These are phyloP conservation scores for Silene uniflora DNA, from an alignment of 148 eudicot species.

Conservation along the genomic window DNA sequence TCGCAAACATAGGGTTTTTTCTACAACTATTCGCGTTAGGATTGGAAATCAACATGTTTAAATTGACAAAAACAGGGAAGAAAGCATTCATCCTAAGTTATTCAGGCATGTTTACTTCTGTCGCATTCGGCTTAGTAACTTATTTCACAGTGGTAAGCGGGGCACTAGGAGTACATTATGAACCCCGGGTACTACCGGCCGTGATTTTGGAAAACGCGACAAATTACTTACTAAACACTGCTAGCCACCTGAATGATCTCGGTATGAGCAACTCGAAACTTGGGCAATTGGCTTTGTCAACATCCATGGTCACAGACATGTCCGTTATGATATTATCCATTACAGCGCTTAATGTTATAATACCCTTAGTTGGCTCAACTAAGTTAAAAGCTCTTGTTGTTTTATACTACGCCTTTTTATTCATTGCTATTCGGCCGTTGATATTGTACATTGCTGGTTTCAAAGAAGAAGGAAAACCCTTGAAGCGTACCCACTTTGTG, in stretches of 20 bases:
- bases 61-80: constrained; percentile 5
- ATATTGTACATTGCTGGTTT: neutral
- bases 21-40: constrained; percentile 18
- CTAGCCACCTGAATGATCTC: constrained; percentile 22
- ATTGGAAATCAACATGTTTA: constrained; percentile 5
- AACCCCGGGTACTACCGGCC: neutral
- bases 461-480: constrained; percentile 19
- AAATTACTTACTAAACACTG: constrained; percentile 18
- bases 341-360: neutral
- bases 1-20: constrained; percentile 7
- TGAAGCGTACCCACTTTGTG: constrained; percentile 21
- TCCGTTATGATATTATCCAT: neutral
- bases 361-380: neutral
- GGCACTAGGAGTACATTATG: too few species aligned
- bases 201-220: neutral
- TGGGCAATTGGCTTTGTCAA: neutral
- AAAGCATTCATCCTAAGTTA: constrained; percentile 3
- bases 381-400: neutral
- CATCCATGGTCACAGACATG: constrained; percentile 15
- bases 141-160: too few species aligned
- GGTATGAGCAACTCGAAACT: constrained; percentile 20
- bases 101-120: neutral
- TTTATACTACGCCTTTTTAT: neutral
- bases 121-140: neutral
- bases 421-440: constrained; percentile 14